phyloP scores from a whole-genome alignment of 2,329 filamentous ascomycete genomes.

The Aureobasidium melanogenum region DNA sequence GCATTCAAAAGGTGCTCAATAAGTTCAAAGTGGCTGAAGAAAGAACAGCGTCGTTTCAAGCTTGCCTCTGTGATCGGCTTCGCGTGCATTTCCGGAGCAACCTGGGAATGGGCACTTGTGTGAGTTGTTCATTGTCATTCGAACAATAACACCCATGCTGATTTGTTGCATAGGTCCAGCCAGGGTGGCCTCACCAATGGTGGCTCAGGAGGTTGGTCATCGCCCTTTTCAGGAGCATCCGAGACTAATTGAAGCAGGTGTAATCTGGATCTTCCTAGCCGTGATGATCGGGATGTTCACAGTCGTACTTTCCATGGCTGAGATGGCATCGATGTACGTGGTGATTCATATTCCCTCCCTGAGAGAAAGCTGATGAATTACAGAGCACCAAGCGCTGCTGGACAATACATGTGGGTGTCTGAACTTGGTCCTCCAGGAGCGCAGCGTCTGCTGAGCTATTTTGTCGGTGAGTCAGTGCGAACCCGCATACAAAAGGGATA shows the following conservation, averaged over 20 bases:
- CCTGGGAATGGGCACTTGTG: conserved; percentile 19
- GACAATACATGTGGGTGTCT: conserved; percentile 53
- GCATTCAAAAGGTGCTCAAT: background rate
- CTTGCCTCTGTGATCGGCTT: conserved; percentile 23
- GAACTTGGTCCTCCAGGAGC: conserved; percentile 30
- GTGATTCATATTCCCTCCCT: background rate
- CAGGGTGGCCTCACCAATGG: conserved; percentile 10
- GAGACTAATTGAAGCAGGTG: conserved; percentile 31
- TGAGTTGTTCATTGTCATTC: background rate
- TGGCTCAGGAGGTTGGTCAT: conserved; percentile 35
- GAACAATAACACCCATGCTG: background rate
- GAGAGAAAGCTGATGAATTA: conserved; percentile 20
- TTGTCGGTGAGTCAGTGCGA: conserved; percentile 31
- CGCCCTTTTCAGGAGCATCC: conserved; percentile 20
- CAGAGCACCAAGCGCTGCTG: conserved; percentile 47
- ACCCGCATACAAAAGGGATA: background rate
- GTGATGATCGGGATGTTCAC: conserved; percentile 38
- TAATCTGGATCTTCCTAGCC: conserved; percentile 45
- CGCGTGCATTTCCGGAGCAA: conserved; percentile 20
- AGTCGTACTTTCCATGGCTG: conserved; percentile 38
- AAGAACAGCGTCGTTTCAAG: conserved; percentile 20
- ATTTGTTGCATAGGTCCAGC: background rate
- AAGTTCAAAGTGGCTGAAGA: conserved; percentile 1
- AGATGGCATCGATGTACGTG: conserved; percentile 41
- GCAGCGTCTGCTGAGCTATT: conserved; percentile 46